Evolutionary conservation across 352 stramenopile species (phyloP), one percentile per base, ranked within the genome.

Genomic region (Phytophthora kernoviae): DNA sequence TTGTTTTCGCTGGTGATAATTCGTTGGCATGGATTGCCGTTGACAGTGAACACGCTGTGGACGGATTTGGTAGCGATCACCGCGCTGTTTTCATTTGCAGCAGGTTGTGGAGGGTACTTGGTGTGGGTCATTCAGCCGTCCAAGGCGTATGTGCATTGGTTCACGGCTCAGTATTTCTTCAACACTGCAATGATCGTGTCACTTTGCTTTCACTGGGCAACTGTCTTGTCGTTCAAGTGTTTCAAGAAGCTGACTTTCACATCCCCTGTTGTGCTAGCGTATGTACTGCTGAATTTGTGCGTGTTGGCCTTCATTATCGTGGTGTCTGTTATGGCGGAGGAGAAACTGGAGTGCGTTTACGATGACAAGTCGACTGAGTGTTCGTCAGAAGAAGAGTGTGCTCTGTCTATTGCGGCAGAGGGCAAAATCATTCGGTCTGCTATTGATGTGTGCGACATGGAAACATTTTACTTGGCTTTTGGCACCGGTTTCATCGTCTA

Each of bases 171-270:
- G 71, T 96, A 93, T 51, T 93, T 93, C 56, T 96, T 96, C 69
- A 93, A 90, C 60, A 87, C 79, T 6, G 75, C 89, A 17, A 96
- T 94, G 84, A 88, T 96, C 59, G 43, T 96, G 55, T 90, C 87
- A 57, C 47, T 96, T n/a, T 94, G 87, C 50, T 96, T 96, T 52
- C 87, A 96, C 56, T 96, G 79, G 83, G 79, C 84, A 4, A 89
- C 81, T 32, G 87, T 95, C 10, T 63, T 96, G 12, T 87, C 84
- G 11, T 91, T 94, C 65, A 90, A 92, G 66, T 84, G 78, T 34
- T 96, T 96, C 56, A 93, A 93, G 61, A 96, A 96, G 62, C 65
- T 96, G 36, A 91, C 69, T 6, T 77, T 85, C 40, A 96, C 80
- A 48, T 93, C 84, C 3, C 84, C 87, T 1, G 84, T 87, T 2